Conservation (phyloP, 2,329 filamentous ascomycete genomes). For the Botrytis aclada region DNA sequence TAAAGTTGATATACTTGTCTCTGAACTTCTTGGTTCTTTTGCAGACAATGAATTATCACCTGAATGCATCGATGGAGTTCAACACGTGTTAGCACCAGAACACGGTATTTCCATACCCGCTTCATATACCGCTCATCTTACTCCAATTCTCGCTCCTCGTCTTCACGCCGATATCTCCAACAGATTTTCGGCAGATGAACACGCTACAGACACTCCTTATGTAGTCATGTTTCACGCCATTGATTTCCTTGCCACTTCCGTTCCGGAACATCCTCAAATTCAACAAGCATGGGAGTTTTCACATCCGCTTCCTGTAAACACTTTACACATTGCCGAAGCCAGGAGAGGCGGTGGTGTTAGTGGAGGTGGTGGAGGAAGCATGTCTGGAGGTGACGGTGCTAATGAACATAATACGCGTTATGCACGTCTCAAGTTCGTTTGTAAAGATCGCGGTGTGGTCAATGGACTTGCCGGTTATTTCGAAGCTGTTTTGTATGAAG, state of each 20-base stretch:
- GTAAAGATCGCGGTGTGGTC: constrained; percentile 74
- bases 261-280: constrained; percentile 59
- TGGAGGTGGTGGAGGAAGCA: constrained; percentile 67
- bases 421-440: constrained; percentile 74
- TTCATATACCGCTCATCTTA: constrained; percentile 89
- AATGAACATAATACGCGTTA: constrained; percentile 92
- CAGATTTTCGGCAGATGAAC: constrained; percentile 58
- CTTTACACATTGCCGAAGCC: constrained; percentile 53
- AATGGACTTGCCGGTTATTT: constrained; percentile 95
- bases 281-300: constrained; percentile 77
- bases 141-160: constrained; percentile 85
- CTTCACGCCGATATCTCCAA: constrained; percentile 76
- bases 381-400: constrained; percentile 71
- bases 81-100: constrained; percentile 73
- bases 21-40: constrained; percentile 91
- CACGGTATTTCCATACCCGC: constrained; percentile 91
- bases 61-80: constrained; percentile 93
- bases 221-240: constrained; percentile 90
- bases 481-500: constrained; percentile 86
- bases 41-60: constrained; percentile 96
- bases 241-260: constrained; percentile 72
- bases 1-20: constrained; percentile 88
- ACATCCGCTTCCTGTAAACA: constrained; percentile 64
- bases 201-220: constrained; percentile 86
- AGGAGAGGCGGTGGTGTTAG: constrained; percentile 62